Base-by-base conservation (phyloP, 2,329 filamentous ascomycete genomes). In the Apiospora pterosperma region DNA sequence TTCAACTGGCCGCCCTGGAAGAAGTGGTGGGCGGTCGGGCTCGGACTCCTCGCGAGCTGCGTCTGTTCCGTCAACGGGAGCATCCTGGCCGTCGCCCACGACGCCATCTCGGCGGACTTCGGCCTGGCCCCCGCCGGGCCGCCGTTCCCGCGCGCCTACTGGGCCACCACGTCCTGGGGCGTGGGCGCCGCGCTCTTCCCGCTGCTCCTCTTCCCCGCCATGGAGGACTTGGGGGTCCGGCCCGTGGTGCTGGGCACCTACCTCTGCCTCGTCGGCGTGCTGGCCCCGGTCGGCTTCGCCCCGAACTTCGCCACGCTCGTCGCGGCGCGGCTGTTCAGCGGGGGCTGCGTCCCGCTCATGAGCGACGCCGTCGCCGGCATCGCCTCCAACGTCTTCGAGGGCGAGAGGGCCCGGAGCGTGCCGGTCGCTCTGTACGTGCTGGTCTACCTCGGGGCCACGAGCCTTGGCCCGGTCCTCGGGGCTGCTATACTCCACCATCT, bases 181-280 rank as follows among this genome's bases (percentile, higher is more conserved):
- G 62, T 81, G 1, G 79, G 79, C 1, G 80, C 75, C 10, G 80
- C 78, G 3, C 66, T 79, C 0, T 77, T 76, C 12, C 77, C 79
- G 7, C 66, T 82, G 5, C 59, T 80, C 3, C 74, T 78, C 1
- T 64, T 82, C 3, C 80, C 80, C 1, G 62, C 81, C 25, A 81
- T 80, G 73, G 80, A 78, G 63, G 72, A 75, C 52, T 75, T 70
- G 39, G 76, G 76, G 42, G 64, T 75, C 19, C 70, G 73, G 23
- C 68, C 70, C 2, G 68, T 68, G 4, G 71, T 73, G 25, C 66
- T 74, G 0, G 19, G 64, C 5, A 70, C 69, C 0, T 73, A 74
- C 59, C 64, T 73, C 28, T 19, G 67, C 42, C 74, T 74, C 39
- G 42, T 58, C 4, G 59, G 62, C 36, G 36, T 63, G 4, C 38